phyloP scores from a whole-genome alignment of 129 eudicot species.

The Cynara cardunculus region DNA sequence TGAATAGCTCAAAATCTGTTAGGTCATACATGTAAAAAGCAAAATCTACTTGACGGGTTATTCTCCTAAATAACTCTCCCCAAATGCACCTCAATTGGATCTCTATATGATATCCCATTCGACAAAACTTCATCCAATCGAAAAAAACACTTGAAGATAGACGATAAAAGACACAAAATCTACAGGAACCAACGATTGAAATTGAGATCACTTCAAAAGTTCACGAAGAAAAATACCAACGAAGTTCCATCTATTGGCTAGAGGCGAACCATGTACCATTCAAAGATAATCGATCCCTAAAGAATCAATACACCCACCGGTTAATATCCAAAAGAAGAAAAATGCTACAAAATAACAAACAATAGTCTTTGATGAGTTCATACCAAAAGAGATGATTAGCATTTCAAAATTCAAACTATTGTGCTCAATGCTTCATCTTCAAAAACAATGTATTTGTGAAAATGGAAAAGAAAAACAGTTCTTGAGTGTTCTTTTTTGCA shows the following conservation, averaged over 20 bases:
- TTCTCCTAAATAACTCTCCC: neutral
- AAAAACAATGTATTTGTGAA: neutral
- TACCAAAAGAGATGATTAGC: neutral
- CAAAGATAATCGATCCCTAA: neutral
- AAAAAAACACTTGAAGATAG: neutral
- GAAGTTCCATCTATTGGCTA: neutral
- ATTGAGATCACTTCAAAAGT: neutral
- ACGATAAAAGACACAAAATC: neutral
- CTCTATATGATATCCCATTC: neutral
- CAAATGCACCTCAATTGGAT: neutral
- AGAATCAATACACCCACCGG: neutral
- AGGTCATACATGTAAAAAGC: neutral
- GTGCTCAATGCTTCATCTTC: neutral
- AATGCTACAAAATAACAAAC: neutral
- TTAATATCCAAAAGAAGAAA: neutral
- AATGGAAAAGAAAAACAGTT: neutral
- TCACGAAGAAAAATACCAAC: neutral
- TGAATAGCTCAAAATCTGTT: neutral
- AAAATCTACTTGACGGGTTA: neutral
- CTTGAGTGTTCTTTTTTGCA: neutral
- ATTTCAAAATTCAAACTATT: neutral
- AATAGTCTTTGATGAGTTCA: neutral
- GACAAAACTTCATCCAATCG: neutral
- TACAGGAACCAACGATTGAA: neutral
- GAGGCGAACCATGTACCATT: neutral